These are phyloP conservation scores for Alloascoidea africana DNA, from an alignment of 805 yeast species.

Conservation along the genomic window DNA sequence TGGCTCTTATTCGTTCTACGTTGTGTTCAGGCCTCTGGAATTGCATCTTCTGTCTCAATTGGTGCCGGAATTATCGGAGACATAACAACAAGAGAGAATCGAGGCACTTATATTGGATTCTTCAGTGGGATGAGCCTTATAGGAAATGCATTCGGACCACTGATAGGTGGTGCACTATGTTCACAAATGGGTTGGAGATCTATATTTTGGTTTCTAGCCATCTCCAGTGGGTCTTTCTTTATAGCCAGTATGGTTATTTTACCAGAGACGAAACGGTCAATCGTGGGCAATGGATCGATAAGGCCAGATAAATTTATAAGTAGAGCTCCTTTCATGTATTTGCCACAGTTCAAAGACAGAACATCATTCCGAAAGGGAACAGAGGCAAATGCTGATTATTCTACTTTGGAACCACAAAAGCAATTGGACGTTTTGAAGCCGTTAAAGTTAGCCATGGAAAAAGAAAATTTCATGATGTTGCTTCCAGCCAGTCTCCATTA, in stretches of 20 bases:
- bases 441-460: slow-evolving; percentile 25
- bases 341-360: slow-evolving; percentile 14
- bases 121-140: slow-evolving; percentile 48
- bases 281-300: slow-evolving; percentile 66
- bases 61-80: slow-evolving; percentile 64
- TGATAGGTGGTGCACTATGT: slow-evolving; percentile 41
- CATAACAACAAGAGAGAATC: slow-evolving; percentile 41
- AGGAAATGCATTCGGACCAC: slow-evolving; percentile 70
- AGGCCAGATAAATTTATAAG: slow-evolving; percentile 29
- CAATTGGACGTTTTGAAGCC: slow-evolving; percentile 18
- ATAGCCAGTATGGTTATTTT: slow-evolving; percentile 22
- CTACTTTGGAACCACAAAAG: slow-evolving; percentile 8
- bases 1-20: slow-evolving; percentile 52
- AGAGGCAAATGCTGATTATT: slow-evolving; percentile 13
- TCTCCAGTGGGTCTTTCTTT: slow-evolving; percentile 36
- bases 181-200: slow-evolving; percentile 52
- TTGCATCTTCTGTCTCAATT: slow-evolving; percentile 62
- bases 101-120: slow-evolving; percentile 61
- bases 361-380: slow-evolving; percentile 12
- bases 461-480: slow-evolving; percentile 32
- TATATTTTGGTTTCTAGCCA: slow-evolving; percentile 46
- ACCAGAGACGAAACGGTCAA: slow-evolving; percentile 62
- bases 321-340: slow-evolving; percentile 28
- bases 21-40: slow-evolving; percentile 64
- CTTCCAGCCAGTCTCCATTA: slow-evolving; percentile 48